phyloP scores from a whole-genome alignment of 352 stramenopile species.

The Globisporangium sylvaticum region DNA sequence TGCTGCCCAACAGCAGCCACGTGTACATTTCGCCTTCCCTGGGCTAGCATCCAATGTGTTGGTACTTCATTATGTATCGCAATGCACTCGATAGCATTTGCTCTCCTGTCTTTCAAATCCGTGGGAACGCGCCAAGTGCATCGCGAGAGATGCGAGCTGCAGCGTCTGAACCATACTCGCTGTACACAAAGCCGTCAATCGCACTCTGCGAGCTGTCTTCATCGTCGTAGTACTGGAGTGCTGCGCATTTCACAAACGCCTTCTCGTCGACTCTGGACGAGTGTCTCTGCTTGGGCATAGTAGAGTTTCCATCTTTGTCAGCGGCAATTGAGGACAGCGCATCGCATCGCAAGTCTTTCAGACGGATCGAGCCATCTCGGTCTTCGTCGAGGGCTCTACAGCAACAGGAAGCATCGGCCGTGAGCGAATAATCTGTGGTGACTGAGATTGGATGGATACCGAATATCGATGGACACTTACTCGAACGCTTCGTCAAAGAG shows the following conservation, averaged over 20 bases:
- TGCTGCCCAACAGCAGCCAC: constrained; percentile 50
- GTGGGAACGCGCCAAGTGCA: constrained; percentile 10
- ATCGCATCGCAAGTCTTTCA: constrained; percentile 15
- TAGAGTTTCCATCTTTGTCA: neutral
- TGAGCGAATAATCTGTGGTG: neutral
- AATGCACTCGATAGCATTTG: neutral
- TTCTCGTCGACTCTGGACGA: constrained; percentile 13
- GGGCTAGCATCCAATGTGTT: constrained; percentile 13
- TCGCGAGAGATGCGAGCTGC: constrained; percentile 2
- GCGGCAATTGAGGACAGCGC: neutral
- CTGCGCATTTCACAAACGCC: constrained; percentile 19
- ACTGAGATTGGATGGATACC: neutral
- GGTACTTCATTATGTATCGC: neutral
- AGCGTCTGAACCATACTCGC: neutral
- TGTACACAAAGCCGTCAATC: constrained; percentile 1
- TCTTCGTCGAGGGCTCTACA: constrained; percentile 18
- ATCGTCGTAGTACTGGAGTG: constrained; percentile 26
- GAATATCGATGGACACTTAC: constrained; percentile 7
- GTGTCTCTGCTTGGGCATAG: neutral
- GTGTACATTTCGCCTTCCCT: constrained; percentile 64
- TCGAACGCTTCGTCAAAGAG: constrained; percentile 31
- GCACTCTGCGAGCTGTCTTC: neutral
- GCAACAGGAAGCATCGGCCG: neutral
- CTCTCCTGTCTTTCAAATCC: neutral
- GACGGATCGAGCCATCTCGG: constrained; percentile 10